phyloP scores from a whole-genome alignment of 208 protist species.

The Porcisia deanei region DNA sequence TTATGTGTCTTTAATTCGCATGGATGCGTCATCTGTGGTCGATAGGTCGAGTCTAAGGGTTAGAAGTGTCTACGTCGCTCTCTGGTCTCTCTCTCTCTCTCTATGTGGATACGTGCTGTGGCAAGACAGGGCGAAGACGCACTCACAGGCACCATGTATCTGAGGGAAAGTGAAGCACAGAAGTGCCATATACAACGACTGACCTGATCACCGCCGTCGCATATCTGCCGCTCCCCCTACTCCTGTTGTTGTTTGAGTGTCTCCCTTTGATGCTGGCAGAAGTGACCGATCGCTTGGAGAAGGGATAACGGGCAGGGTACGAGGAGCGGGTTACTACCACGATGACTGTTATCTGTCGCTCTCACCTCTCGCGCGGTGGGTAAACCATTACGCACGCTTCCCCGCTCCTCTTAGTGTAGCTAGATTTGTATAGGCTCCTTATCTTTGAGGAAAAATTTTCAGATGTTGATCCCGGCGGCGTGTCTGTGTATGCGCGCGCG shows the following conservation, averaged over 20 bases:
- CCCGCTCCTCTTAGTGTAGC: neutral
- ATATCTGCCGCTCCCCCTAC: neutral
- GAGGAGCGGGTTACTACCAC: neutral
- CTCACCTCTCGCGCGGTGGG: neutral
- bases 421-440: neutral
- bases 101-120: neutral
- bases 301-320: neutral
- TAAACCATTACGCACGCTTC: neutral
- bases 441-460: neutral
- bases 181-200: neutral
- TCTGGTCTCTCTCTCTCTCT: neutral
- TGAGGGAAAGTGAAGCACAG: neutral
- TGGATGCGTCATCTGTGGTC: neutral
- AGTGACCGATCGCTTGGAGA: neutral
- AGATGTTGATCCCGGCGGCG: neutral
- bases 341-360: neutral
- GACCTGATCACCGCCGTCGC: neutral
- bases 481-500: no score
- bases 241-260: neutral
- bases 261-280: neutral
- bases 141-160: neutral
- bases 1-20: no score
- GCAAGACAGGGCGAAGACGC: neutral
- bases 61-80: neutral
- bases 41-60: neutral